Conservation (phyloP, 768 basidiomycete genomes). For the Suillus subluteus region DNA sequence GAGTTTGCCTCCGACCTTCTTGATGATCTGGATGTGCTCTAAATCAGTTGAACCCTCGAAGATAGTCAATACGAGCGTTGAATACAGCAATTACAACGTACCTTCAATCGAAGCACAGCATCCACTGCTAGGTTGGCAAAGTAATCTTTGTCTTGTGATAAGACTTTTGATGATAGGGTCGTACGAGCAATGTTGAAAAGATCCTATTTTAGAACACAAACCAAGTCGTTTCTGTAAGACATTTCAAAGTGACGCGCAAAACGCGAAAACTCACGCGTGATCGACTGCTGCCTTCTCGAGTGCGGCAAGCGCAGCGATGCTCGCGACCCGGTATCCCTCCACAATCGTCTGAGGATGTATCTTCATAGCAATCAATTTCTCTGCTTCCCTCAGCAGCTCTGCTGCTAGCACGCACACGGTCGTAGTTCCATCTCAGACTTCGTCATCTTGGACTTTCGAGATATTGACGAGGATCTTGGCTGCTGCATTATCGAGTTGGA, state of each 20-base stretch:
- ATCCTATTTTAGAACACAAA: slow-evolving; percentile 52
- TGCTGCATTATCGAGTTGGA: slow-evolving; percentile 97
- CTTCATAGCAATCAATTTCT: slow-evolving; percentile 88
- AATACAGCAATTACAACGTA: slow-evolving; percentile 26
- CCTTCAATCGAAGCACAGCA: slow-evolving; percentile 92
- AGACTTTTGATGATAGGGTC: slow-evolving; percentile 93
- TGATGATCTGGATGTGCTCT: slow-evolving; percentile 99
- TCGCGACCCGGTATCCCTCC: slow-evolving; percentile 95
- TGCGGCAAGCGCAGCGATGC: slow-evolving; percentile 79
- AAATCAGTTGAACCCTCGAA: slow-evolving; percentile 89
- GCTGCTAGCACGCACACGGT: slow-evolving; percentile 90
- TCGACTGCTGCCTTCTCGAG: slow-evolving; percentile 84
- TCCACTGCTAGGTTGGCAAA: slow-evolving; percentile 98
- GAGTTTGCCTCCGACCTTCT: slow-evolving; percentile 98
- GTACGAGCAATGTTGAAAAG: slow-evolving; percentile 96
- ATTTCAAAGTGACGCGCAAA: neutral
- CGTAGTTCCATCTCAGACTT: slow-evolving; percentile 96
- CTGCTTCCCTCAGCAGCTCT: slow-evolving; percentile 92
- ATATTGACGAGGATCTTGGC: slow-evolving; percentile 99
- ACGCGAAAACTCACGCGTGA: slow-evolving; percentile 64
- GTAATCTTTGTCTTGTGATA: slow-evolving; percentile 96
- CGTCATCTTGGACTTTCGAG: slow-evolving; percentile 99
- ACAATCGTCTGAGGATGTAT: slow-evolving; percentile 99
- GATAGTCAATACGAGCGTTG: slow-evolving; percentile 9
- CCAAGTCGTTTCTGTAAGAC: neutral